Percentiles rank a stretch among this genome's conserved stretches.
Evolutionary conservation across 2,329 filamentous ascomycete genomes (phyloP).

Genomic region (Paecilomyces niveus): DNA sequence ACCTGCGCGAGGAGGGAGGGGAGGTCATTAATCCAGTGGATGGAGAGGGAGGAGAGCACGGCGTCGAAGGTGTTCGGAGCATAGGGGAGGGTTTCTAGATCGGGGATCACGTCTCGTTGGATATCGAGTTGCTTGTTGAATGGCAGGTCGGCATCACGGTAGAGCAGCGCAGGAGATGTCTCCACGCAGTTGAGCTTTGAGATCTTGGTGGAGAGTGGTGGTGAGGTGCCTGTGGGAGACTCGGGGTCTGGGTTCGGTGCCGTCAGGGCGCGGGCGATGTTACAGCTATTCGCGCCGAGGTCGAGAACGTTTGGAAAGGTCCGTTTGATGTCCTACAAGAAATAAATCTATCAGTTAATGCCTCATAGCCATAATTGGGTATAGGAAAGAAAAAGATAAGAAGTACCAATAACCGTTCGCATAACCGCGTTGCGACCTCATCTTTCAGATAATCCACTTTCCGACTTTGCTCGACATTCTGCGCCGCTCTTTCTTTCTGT

Average conservation of each 20-base stretch:
- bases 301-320: conserved; percentile 79
- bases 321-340: conserved; percentile 78
- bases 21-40: conserved; percentile 98
- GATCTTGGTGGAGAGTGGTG: conserved; percentile 63
- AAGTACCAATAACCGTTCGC: conserved; percentile 71
- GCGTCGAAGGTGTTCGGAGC: conserved; percentile 74
- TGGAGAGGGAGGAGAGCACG: conserved; percentile 76
- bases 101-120: conserved; percentile 63
- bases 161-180: conserved; percentile 67
- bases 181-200: conserved; percentile 73
- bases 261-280: conserved; percentile 76
- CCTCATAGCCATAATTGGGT: background rate
- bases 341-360: conserved; percentile 9
- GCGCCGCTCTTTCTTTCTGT: conserved; percentile 80
- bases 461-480: conserved; percentile 62
- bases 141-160: conserved; percentile 60
- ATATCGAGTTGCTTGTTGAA: conserved; percentile 71
- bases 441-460: conserved; percentile 89
- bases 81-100: conserved; percentile 65
- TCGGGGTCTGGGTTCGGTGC: conserved; percentile 59
- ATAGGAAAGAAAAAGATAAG: background rate
- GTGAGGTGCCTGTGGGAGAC: conserved; percentile 12
- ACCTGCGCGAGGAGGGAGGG: conserved; percentile 78
- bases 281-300: conserved; percentile 91
- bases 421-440: conserved; percentile 76